Evolutionary conservation across 2,329 filamentous ascomycete genomes (phyloP), one percentile per base, ranked within the genome.

Genomic region (Clonostachys rosea): DNA sequence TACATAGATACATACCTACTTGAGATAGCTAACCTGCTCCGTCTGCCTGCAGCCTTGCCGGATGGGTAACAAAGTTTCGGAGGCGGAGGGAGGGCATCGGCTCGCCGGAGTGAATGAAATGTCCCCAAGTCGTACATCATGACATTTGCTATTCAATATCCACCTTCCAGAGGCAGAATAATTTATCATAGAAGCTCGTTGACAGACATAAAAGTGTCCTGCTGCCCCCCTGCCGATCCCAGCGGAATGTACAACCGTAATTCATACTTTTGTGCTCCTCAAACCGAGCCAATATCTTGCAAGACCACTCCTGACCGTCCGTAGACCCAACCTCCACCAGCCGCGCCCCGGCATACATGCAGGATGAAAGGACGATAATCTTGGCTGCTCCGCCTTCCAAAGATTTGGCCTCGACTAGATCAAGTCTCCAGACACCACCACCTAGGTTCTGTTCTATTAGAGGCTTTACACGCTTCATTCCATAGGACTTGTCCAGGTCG

Each of bases 201-300:
- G 84, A 87, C 2, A 90, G 70, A 54, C 83, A 78, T 17, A 70
- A 55, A 35, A 74, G 47, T 7, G 14, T 18, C 17, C 67, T 40
- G 6, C 40, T 47, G 5, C 50, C 48, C 1, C 49, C 55, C 36
- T n/a, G 14, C 36, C 36, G 11, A n/a, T 39, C 14, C 36, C 36
- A 18, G 36, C 36, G 75, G 75, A 53, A 79, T 74, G 49, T 83
- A 79, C 87, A 89, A 7, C 86, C 91, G 63, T 97, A 97, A 59
- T 95, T 96, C 90, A 96, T 96, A 63, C 90, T 96, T 67, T 87
- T 75, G 62, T 96, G 91, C 61, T 92, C 87, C 55, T 89, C 86
- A 59, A 95, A 95, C 45, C 76, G 78, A 0, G 78, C 84, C 42
- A 91, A 54, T 2, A 92, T 73, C 40, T 77, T 70, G 48, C 94